Percentiles rank a stretch among this genome's conserved stretches.
These are phyloP conservation scores for Phytophthora idaei DNA, from an alignment of 352 stramenopile genomes.

Conservation along the genomic window DNA sequence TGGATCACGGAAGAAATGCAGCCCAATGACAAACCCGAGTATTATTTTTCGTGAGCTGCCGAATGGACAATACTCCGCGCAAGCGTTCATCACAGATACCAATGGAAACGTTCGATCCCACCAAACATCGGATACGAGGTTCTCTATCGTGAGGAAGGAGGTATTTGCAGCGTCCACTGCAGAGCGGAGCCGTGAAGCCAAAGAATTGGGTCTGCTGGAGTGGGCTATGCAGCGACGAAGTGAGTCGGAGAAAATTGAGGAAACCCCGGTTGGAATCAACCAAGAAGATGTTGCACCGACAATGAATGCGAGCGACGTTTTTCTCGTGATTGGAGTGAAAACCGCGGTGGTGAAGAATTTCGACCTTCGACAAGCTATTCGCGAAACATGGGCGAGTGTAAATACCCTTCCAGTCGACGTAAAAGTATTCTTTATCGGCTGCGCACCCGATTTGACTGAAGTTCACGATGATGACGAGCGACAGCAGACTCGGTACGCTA, in stretches of 20 bases:
- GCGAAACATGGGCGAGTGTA: background rate
- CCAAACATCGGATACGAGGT: background rate
- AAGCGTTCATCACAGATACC: background rate
- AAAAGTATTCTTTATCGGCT: background rate
- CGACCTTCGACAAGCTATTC: background rate
- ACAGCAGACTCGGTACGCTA: background rate
- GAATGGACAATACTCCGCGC: background rate
- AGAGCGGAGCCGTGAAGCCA: background rate
- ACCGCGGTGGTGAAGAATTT: background rate
- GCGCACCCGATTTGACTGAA: background rate
- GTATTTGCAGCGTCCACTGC: background rate
- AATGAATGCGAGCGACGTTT: background rate
- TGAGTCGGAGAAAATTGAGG: background rate
- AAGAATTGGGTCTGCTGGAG: background rate
- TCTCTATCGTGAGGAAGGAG: background rate
- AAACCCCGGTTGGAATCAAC: background rate
- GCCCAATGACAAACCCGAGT: background rate
- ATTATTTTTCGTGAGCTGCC: background rate
- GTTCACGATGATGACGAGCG: background rate
- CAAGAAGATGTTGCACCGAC: background rate
- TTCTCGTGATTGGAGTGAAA: slow-evolving; percentile 1
- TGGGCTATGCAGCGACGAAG: background rate
- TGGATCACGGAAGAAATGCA: background rate
- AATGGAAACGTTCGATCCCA: background rate
- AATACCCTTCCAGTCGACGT: background rate